A percentile compares a stretch with the other conserved stretches of the same genome.
Evolutionary conservation across 305 asterid species (phyloP).

Genomic region (Salvia sclarea): DNA sequence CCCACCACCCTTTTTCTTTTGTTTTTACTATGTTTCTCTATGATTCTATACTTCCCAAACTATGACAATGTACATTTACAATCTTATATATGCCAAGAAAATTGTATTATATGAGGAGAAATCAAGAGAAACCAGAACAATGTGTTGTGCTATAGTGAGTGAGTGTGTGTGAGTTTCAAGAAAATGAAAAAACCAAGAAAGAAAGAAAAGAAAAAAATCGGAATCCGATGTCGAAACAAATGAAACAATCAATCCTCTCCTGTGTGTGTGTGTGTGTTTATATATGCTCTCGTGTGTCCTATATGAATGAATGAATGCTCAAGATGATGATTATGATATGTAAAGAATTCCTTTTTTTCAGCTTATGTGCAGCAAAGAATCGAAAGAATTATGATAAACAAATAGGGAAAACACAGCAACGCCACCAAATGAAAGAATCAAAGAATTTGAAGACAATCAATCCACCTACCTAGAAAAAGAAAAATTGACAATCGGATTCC

Average conservation of each 20-base stretch:
- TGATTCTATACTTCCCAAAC: slow-evolving; percentile 31
- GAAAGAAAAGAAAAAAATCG: slow-evolving; percentile 38
- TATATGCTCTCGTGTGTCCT: slow-evolving; percentile 58
- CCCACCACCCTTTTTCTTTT: slow-evolving; percentile 35
- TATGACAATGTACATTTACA: slow-evolving; percentile 34
- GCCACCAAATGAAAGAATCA: slow-evolving; percentile 59
- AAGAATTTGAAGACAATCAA: slow-evolving; percentile 52
- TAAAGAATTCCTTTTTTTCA: not conserved
- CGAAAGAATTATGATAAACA: slow-evolving; percentile 31
- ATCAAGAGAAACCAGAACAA: slow-evolving; percentile 66
- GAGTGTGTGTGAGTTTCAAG: slow-evolving; percentile 66
- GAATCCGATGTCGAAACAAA: slow-evolving; percentile 94
- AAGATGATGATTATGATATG: slow-evolving; percentile 30
- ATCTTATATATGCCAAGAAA: slow-evolving; percentile 11
- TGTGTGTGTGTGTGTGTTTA: slow-evolving; percentile 32
- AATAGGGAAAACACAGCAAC: not conserved
- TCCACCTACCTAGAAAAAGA: slow-evolving; percentile 46
- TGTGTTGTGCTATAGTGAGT: slow-evolving; percentile 49
- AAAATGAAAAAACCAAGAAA: slow-evolving; percentile 41
- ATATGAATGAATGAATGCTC: slow-evolving; percentile 47
- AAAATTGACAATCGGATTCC: slow-evolving; percentile 85
- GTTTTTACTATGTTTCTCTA: not conserved
- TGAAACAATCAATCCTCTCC: slow-evolving; percentile 21
- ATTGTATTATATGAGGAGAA: slow-evolving; percentile 43
- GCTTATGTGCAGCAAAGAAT: slow-evolving; percentile 72